Evolutionary conservation across 345 rosid genomes (phyloP), one percentile per base, ranked within the genome.

Genomic region (Citrus glauca): DNA sequence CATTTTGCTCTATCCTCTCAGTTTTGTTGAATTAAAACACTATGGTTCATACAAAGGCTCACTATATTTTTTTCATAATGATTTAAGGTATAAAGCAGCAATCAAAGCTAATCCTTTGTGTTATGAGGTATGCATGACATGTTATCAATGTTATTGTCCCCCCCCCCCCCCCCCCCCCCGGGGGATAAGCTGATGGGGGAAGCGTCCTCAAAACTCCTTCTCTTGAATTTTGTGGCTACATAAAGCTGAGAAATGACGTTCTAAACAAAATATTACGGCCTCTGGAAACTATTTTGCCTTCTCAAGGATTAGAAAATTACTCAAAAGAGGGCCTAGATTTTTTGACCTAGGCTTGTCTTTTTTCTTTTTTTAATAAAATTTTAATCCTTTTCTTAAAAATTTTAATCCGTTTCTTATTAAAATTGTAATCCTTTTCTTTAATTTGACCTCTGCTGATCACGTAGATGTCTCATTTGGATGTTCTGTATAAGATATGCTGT

Each of bases 91-190:
- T 83, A 92, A 96, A 90, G 98, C 97, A 75, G 98, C 99, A 77
- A 85, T 96, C 76, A 96, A 90, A 86, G 98, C 98, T 67, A 98
- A 96, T 86, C 98, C 99, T 63, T 85, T 96, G 70, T 94, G 99
- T 85, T 94, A 92, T 77, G 99, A 96, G 98, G 99, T 96, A 91
- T 67, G 76, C 69, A 70, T 32, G 73, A 42, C 16, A 27, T 75
- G 53, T 45, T 76, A 22, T 70, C 38, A 17, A 28, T 53, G 20
- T 33, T 59, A 4, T 61, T 64, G 45, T 19, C n/a, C n/a, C n/a
- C n/a, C n/a, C n/a, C n/a, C 27, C 27, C 27, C 0, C 27, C 27
- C 27, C 27, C 27, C 27, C 27, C 27, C 27, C 27, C 27, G 1
- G 1, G 5, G 50, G 5, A 45, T 45, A 45, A 45, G 17, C 50